These are phyloP conservation scores for Candida boidinii DNA, from an alignment of 805 yeast species.

Conservation along the genomic window DNA sequence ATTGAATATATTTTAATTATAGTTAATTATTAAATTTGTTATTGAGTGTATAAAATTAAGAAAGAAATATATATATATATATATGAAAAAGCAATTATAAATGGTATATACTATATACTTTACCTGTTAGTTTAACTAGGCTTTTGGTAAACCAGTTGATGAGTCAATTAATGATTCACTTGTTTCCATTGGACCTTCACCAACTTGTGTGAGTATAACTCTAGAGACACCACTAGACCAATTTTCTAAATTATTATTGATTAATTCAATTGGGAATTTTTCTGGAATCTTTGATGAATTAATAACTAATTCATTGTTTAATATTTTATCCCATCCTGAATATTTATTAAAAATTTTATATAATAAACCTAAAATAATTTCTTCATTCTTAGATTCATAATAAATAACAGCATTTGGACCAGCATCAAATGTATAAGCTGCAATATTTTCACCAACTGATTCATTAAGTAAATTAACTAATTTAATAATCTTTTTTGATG, in stretches of 20 bases:
- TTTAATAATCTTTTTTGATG: slow-evolving; percentile 75
- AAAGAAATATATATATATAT: no score
- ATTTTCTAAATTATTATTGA: slow-evolving; percentile 27
- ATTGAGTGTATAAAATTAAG: no score
- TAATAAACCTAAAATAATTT: slow-evolving; percentile 62
- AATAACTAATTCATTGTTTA: slow-evolving; percentile 7
- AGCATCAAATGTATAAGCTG: slow-evolving; percentile 97
- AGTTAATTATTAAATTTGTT: no score
- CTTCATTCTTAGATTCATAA: slow-evolving; percentile 70
- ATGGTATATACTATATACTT: slow-evolving; percentile 38
- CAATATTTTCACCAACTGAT: slow-evolving; percentile 56
- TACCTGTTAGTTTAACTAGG: slow-evolving; percentile 37
- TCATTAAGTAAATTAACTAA: slow-evolving; percentile 73
- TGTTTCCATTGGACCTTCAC: slow-evolving; percentile 74
- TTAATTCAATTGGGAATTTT: slow-evolving; percentile 13
- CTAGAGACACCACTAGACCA: slow-evolving; percentile 58
- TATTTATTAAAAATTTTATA: slow-evolving; percentile 49
- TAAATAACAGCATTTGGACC: slow-evolving; percentile 98
- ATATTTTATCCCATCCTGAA: slow-evolving; percentile 55
- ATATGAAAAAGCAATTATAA: slow-evolving; percentile 24
- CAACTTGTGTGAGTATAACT: slow-evolving; percentile 78
- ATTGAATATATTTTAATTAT: no score
- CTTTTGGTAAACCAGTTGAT: slow-evolving; percentile 53
- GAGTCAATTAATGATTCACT: slow-evolving; percentile 47
- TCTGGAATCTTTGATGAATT: slow-evolving; percentile 10